Conservation (phyloP, 2,329 filamentous ascomycete species). For the Colletotrichum theobromicola region DNA sequence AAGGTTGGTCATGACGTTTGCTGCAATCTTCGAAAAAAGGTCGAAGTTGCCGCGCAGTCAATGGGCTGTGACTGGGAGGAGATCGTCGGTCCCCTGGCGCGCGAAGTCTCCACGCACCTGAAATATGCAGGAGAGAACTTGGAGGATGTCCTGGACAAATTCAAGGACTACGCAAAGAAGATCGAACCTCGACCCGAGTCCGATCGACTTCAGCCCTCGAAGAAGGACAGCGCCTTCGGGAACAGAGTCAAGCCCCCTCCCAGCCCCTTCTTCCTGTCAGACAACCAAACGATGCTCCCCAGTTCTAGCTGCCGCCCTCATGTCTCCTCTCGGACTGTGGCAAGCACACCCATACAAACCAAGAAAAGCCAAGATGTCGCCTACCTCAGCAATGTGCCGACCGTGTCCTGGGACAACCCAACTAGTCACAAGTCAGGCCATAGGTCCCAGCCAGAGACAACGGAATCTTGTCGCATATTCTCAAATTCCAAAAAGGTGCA, state of each 20-base stretch:
- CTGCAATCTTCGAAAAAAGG: not conserved
- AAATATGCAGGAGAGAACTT: not conserved
- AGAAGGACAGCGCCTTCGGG: not conserved
- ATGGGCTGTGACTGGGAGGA: not conserved
- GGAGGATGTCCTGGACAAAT: accelerated
- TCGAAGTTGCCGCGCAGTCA: accelerated
- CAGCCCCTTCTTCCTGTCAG: not conserved
- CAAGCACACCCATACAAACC: not conserved
- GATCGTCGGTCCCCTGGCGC: accelerated
- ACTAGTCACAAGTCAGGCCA: not conserved
- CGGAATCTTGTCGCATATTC: not conserved
- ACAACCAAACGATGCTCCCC: accelerated
- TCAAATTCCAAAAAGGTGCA: not conserved
- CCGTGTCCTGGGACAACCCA: not conserved
- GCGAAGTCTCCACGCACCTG: accelerated
- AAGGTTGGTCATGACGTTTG: accelerated
- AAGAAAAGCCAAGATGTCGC: not conserved
- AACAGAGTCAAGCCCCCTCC: not conserved
- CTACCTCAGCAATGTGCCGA: not conserved
- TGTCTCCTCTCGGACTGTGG: not conserved
- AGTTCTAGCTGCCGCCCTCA: not conserved
- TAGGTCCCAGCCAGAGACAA: not conserved
- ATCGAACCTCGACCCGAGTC: not conserved
- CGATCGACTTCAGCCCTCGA: not conserved
- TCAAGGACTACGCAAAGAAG: not conserved